These are phyloP conservation scores for Suillus hirtellus DNA, from an alignment of 768 basidiomycete genomes.

Conservation along the genomic window DNA sequence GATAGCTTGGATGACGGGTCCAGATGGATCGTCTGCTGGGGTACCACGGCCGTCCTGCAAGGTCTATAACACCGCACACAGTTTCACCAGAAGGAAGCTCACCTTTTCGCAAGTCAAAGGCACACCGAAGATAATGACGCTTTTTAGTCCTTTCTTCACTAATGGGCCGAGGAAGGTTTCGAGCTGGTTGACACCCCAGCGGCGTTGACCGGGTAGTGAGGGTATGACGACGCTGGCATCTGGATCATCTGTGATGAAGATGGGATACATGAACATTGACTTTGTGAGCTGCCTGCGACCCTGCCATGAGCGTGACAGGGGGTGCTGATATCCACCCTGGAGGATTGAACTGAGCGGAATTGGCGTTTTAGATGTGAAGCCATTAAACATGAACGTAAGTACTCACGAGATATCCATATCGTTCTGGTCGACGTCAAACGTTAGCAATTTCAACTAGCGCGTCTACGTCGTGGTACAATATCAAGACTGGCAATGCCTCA, in stretches of 20 bases:
- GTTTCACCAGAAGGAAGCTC: conserved; percentile 10
- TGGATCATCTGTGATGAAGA: conserved; percentile 96
- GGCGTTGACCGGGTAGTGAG: conserved; percentile 79
- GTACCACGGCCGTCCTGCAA: conserved; percentile 76
- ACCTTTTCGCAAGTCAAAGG: conserved; percentile 83
- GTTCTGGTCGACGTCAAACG: background rate
- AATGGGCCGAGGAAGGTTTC: conserved; percentile 84
- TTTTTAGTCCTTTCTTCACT: conserved; percentile 85
- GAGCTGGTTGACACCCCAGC: conserved; percentile 97
- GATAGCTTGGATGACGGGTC: conserved; percentile 95
- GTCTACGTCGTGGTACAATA: background rate
- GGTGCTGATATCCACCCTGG: conserved; percentile 95
- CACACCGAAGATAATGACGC: conserved; percentile 95
- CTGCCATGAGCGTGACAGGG: conserved; percentile 91
- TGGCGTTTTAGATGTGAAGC: background rate
- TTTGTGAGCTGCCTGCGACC: conserved; percentile 77
- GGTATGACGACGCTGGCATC: conserved; percentile 78
- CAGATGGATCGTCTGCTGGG: conserved; percentile 85
- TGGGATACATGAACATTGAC: conserved; percentile 98
- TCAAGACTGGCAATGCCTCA: background rate
- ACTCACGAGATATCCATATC: conserved; percentile 4
- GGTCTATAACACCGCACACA: background rate
- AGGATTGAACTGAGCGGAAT: conserved; percentile 61
- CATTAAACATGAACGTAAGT: background rate
- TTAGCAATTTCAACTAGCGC: background rate